Evolutionary conservation across 2,329 filamentous ascomycete genomes (phyloP).

Genomic region (Epichloe sp.): DNA sequence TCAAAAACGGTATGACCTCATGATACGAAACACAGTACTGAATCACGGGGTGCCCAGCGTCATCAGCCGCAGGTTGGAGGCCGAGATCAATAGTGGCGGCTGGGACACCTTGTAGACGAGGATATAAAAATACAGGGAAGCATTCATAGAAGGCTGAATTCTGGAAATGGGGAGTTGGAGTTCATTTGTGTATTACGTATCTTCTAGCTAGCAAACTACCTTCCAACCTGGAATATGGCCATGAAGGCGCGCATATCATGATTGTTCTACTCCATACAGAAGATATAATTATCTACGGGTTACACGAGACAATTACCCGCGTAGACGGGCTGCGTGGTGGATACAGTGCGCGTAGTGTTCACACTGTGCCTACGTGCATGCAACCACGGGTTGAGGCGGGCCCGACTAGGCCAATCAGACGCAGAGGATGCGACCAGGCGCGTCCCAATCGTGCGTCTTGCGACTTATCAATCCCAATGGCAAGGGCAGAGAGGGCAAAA

Average conservation of each 20-base stretch:
- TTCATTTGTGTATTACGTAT: neutral
- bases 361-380: constrained; percentile 6
- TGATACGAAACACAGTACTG: constrained; percentile 77
- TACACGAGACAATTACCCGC: too few species aligned
- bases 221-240: neutral
- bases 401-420: constrained; percentile 15
- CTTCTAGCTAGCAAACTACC: neutral
- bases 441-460: constrained; percentile 13
- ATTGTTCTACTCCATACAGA: neutral
- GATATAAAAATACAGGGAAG: neutral
- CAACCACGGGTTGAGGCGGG: constrained; percentile 3
- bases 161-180: constrained; percentile 3
- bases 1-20: constrained; percentile 82
- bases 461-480: neutral
- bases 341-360: constrained; percentile 5
- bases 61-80: constrained; percentile 81
- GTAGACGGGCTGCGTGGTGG: too few species aligned
- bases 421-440: constrained; percentile 10
- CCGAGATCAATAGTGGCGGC: constrained; percentile 91
- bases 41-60: constrained; percentile 76
- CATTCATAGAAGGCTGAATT: constrained; percentile 2
- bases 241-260: neutral
- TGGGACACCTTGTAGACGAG: constrained; percentile 63
- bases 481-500: too few species aligned
- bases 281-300: neutral